Base-by-base conservation (phyloP, 108 stramenopile species). In the Skeletonema grethae region DNA sequence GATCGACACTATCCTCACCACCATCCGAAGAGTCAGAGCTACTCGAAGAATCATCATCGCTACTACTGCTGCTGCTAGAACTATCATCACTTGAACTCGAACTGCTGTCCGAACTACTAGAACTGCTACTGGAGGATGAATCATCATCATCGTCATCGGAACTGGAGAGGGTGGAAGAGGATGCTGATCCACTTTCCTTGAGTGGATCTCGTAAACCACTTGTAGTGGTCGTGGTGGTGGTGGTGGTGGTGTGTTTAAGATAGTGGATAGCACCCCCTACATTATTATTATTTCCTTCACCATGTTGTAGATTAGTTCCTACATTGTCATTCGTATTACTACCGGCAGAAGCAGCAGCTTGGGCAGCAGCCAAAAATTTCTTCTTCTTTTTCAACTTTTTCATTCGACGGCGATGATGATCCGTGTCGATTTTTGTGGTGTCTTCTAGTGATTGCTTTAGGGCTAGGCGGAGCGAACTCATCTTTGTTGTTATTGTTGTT, bases 381-480 rank as follows among this genome's bases (percentile, higher is more conserved):
- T 53, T 53, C 22, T 53, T 53, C 18, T 22, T 20, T 22, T 53
- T 53, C 50, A 22, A 22, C 8, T 53, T 53, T 22, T 53, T 53
- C 50, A 25, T 36, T 10, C 57, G 57, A 58, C 64, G 64, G 46
- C 22, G 64, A 65, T 12, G 63, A 64, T 24, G 64, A 65, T 20
- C 59, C 2, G 12, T 18, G 39, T 73, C 58, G 29, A 22, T 10
- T 32, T 32, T 28, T 15, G 73, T 86, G 68, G 77, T 70, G 48
- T 94, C 88, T 79, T 91, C 82, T 30, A 94, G 79, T 18, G 90
- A 92, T 83, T 94, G 88, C 69, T 94, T 91, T 61, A 94, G 73
- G 13, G 93, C 93, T 36, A 94, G 75, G 41, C 93, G 89, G 72
- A 94, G 85, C 11, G 93, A 94, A 68, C 85, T 87, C 93, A 94